Conservation (phyloP, 257 asterid genomes). For the Paraleonurus japonicus region DNA sequence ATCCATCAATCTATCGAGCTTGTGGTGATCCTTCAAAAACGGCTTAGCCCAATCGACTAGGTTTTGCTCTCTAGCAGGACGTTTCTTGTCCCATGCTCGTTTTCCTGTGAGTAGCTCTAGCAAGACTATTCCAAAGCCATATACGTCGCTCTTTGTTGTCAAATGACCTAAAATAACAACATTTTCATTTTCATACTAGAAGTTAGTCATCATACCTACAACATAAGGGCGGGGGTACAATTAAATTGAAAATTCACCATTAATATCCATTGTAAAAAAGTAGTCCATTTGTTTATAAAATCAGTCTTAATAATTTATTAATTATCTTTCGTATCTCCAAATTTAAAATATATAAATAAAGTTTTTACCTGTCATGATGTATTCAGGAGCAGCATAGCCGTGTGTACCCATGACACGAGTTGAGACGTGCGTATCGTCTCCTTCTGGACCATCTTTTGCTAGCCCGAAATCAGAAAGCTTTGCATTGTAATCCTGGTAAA, state of each 20-base stretch:
- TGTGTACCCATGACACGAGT: conserved; percentile 89
- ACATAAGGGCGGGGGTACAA: too few relatives aligned
- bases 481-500: conserved; percentile 54
- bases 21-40: conserved; percentile 60
- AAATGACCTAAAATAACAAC: conserved; percentile 50
- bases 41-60: conserved; percentile 84
- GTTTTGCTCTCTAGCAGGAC: conserved; percentile 52
- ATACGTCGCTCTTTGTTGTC: conserved; percentile 72
- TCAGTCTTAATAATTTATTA: too few relatives aligned
- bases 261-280: too few relatives aligned
- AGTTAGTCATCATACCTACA: background rate
- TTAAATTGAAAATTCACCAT: too few relatives aligned
- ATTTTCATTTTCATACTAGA: background rate
- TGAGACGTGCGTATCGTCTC: conserved; percentile 66
- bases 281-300: too few relatives aligned
- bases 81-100: conserved; percentile 53
- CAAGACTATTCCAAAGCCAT: conserved; percentile 75
- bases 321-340: too few relatives aligned
- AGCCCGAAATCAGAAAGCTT: conserved; percentile 85
- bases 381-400: conserved; percentile 93
- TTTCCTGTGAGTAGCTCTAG: conserved; percentile 68
- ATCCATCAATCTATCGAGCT: conserved; percentile 58
- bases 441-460: conserved; percentile 84
- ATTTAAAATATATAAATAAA: too few relatives aligned
- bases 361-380: conserved; percentile 67